Base-by-base conservation (phyloP, 441 rosid genomes). In the Lepidium campestre region DNA sequence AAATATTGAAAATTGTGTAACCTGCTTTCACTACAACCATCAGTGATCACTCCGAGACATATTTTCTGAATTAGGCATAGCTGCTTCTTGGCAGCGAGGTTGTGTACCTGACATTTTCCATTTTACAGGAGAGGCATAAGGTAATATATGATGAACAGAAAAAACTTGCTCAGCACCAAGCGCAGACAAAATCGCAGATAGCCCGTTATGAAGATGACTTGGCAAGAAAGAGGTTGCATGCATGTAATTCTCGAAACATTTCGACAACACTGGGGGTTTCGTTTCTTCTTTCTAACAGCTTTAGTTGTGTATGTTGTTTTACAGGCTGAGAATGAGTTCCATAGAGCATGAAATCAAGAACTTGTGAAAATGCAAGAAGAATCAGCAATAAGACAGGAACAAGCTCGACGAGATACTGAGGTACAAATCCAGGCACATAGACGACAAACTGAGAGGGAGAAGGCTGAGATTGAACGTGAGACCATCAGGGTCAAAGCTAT, bases 181-280 rank as follows among this genome's bases (percentile, higher is more conserved):
- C 99, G 12, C 97, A 94, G 67, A 85, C 91, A 27, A 94, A 91
- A 81, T 89, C 99, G 29, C 96, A 88, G 81, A 91, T 89, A 93
- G 94, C 94, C 19, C 92, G 91, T 34, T 94, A 91, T 75, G 97
- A 81, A 77, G 97, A 91, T 45, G 99, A 94, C 41, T 52, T 94
- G 74, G 96, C 96, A 20, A 88, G 98, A 81, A 91, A 91, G 91
- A 86, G 99, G 80, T 80, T 91, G 98, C 98, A 91, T 97, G 99
- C 85, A 86, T 80, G 88, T 55, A 36, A 18, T 13, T 54, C 2
- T 41, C 19, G 4, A 8, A 7, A 57, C 13, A 36, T 0, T n/a
- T 34, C 48, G 47, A 35, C 44, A 58, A 31, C 37, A 23, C 15
- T 27, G 18, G 4, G 8, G 54, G 15, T 58, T 76, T 37, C 7